phyloP scores from a whole-genome alignment of 176 grass and related monocot genomes.

The Sorghum bicolor region DNA sequence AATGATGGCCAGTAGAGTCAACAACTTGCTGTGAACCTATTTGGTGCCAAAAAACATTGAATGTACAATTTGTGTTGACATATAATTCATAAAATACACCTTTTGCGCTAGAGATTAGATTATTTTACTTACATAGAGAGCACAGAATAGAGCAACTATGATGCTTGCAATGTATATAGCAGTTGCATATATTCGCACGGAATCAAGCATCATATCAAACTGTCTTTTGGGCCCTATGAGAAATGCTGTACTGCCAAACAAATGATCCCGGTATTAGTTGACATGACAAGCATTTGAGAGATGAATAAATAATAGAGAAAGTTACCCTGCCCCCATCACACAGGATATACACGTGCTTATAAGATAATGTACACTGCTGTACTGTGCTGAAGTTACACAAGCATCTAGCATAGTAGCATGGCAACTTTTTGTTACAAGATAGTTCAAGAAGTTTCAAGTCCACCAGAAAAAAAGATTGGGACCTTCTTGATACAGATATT shows the following conservation, averaged over 20 bases:
- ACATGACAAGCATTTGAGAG: conserved; percentile 13
- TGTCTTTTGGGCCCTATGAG: conserved; percentile 95
- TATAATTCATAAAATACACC: conserved; percentile 21
- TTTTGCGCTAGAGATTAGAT: neutral
- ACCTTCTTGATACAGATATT: neutral
- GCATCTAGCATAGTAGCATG: neutral
- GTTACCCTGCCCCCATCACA: neutral
- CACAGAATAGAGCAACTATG: conserved; percentile 84
- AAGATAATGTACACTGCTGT: neutral
- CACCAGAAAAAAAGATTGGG: neutral
- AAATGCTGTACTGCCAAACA: conserved; percentile 98
- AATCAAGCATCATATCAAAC: conserved; percentile 99
- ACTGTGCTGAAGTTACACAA: conserved; percentile 4
- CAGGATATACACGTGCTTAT: neutral
- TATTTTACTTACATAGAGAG: conserved; percentile 78
- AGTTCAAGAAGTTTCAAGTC: neutral
- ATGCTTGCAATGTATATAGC: conserved; percentile 94
- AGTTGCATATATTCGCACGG: conserved; percentile 95
- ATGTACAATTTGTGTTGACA: neutral
- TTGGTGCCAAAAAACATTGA: conserved; percentile 23
- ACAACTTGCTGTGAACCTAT: conserved; percentile 84
- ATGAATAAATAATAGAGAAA: conserved; percentile 13
- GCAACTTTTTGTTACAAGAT: conserved; percentile 3
- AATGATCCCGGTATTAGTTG: conserved; percentile 52
- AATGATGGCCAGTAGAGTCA: conserved; percentile 90